Base-by-base conservation (phyloP, 169 alveolate genomes). In the Amoebophrya sp. region DNA sequence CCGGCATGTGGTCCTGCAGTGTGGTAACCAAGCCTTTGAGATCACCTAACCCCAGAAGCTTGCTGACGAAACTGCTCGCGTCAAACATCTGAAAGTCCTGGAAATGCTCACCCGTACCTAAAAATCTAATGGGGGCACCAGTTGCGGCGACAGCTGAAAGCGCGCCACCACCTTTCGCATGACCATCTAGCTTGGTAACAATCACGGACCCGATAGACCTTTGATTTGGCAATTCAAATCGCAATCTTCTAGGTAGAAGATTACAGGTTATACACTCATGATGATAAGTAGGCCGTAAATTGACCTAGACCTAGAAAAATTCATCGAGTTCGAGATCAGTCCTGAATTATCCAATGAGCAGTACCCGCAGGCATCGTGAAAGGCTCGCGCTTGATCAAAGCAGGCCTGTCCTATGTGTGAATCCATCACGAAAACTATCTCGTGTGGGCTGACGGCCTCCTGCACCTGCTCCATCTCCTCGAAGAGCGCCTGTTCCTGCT, bases 141-240 rank as follows among this genome's bases (percentile, higher is more conserved):
- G 99, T 95, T 95, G 99, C 97, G 94, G 99, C 96, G 95, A 99
- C 96, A 92, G 99, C 99, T 0, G 99, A 98, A 29, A 99, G 95
- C 0, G 99, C 99, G 26, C 99, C 99, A n/a, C 99, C 99, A n/a
- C 99, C 99, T 95, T 98, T 98, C 0, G 99, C 99, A 92, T 99
- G 99, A 54, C 99, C 99, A 95, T 99, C 99, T n/a, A 99, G 96
- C 94, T 99, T 99, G 36, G 99, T 99, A 93, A 99, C 96, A 94
- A 99, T 98, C 26, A 99, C 99, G 65, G 29, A 12, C 29, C 65
- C 65, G 6, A 47, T 47, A 12, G 65, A 47, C 65, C 65, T 47
- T 6, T 47, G 18, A 18, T n/a, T n/a, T n/a, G n/a, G n/a, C n/a
- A n/a, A n/a, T n/a, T n/a, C n/a, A n/a, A n/a, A n/a, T n/a, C n/a